These are phyloP conservation scores for Boletus tylopilopsis DNA, from an alignment of 768 basidiomycete species.

Conservation along the genomic window DNA sequence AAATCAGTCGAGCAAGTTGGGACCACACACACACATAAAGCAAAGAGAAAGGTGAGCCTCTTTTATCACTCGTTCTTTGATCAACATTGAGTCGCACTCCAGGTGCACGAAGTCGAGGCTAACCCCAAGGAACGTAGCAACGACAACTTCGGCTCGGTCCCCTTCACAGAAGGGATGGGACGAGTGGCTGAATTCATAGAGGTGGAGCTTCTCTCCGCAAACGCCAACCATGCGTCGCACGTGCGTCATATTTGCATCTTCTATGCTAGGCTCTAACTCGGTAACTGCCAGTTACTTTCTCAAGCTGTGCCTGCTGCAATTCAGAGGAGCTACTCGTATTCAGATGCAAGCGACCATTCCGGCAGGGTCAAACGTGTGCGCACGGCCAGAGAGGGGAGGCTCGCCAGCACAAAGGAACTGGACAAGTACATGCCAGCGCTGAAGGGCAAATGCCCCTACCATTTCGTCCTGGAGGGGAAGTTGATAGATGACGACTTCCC, in stretches of 20 bases:
- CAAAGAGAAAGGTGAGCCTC: not conserved
- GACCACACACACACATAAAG: not conserved
- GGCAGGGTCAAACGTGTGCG: not conserved
- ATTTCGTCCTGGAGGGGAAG: not conserved
- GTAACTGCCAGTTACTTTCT: not conserved
- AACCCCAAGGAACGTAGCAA: too few relatives aligned
- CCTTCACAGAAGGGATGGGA: too few relatives aligned
- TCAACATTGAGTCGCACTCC: too few relatives aligned
- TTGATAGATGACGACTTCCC: not conserved
- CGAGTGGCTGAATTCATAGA: too few relatives aligned
- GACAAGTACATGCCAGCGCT: constrained; percentile 3
- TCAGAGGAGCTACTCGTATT: not conserved
- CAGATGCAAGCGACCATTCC: not conserved
- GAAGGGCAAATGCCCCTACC: constrained; percentile 4
- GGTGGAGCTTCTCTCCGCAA: too few relatives aligned
- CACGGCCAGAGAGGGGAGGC: not conserved
- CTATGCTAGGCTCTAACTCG: not conserved
- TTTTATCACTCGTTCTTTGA: too few relatives aligned
- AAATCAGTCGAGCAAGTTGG: not conserved
- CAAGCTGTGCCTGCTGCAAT: not conserved
- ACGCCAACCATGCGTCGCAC: too few relatives aligned
- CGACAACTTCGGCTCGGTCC: too few relatives aligned
- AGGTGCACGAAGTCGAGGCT: too few relatives aligned
- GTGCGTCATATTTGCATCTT: not conserved
- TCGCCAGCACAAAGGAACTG: not conserved